Percentiles rank a stretch among this genome's conserved stretches.
phyloP scores from a whole-genome alignment of 2,329 filamentous ascomycete genomes.

The Phoma herbarum region DNA sequence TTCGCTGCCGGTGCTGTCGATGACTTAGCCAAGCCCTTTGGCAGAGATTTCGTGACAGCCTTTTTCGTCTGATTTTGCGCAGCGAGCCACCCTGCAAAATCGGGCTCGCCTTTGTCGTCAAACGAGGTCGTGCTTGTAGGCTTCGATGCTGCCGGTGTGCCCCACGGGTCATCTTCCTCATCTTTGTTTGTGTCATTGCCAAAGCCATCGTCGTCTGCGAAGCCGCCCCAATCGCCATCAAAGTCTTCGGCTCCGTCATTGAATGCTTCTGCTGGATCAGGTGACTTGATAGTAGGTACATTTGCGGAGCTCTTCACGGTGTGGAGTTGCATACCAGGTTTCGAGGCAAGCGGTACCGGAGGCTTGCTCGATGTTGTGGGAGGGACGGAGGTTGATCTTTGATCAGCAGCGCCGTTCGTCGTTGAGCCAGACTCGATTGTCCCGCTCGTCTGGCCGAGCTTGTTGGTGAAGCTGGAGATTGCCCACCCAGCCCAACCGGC shows the following conservation, averaged over 20 bases:
- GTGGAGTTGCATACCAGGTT: slow-evolving; percentile 43
- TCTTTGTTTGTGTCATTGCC: slow-evolving; percentile 39
- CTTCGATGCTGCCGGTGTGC: slow-evolving; percentile 54
- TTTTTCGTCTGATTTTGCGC: slow-evolving; percentile 82
- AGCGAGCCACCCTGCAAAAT: slow-evolving; percentile 94
- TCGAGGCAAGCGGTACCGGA: slow-evolving; percentile 56
- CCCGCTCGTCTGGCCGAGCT: slow-evolving; percentile 81
- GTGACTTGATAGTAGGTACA: slow-evolving; percentile 41
- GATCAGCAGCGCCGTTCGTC: slow-evolving; percentile 53
- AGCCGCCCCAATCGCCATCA: slow-evolving; percentile 77
- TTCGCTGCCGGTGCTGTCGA: slow-evolving; percentile 49
- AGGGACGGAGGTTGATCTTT: slow-evolving; percentile 60
- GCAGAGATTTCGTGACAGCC: slow-evolving; percentile 70
- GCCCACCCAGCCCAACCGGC: slow-evolving; percentile 92
- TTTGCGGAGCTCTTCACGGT: slow-evolving; percentile 38
- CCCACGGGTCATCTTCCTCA: slow-evolving; percentile 64
- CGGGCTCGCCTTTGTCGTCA: slow-evolving; percentile 87
- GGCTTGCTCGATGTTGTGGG: slow-evolving; percentile 58
- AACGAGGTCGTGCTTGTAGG: slow-evolving; percentile 61
- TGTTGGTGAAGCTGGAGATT: slow-evolving; percentile 98
- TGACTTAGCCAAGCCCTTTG: slow-evolving; percentile 80
- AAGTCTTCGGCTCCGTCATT: slow-evolving; percentile 65
- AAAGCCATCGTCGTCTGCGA: slow-evolving; percentile 64
- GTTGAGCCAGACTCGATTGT: slow-evolving; percentile 73
- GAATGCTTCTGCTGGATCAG: slow-evolving; percentile 61